Evolutionary conservation across 2,329 filamentous ascomycete species (phyloP), one percentile per base, ranked within the genome.

Genomic region (Scedosporium boydii): DNA sequence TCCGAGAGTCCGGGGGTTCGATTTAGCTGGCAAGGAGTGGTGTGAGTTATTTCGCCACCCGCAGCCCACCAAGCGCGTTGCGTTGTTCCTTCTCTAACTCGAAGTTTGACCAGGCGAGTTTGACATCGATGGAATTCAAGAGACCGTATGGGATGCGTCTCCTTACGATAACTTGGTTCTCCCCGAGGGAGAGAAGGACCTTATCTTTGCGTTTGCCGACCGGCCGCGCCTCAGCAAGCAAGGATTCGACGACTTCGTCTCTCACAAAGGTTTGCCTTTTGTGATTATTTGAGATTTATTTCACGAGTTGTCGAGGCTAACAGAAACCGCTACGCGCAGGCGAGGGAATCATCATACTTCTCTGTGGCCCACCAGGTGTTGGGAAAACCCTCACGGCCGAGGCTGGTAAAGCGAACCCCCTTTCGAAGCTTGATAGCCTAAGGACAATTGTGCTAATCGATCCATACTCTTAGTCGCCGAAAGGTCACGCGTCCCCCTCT

Each of bases 401-500:
- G 18, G 44, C 44, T 18, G 44, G 44, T 48, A 48, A 18, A n/a
- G 44, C 16, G 44, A n/a, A 21, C 44, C 44, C 5, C 34, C 9
- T 38, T 38, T 38, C 34, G 10, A 38, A 38, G 34, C 9, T 38
- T 38, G 4, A 12, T 12, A 4, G 34, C 10, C 10, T 34, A 34
- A 34, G 6, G 6, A 34, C 9, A 34, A 3, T 38, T 38, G 34
- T 12, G 34, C 34, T 38, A 14, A 38, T 38, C 34, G 10, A 38
- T 38, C 10, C 10, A 38, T 14, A 14, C 34, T 12, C 34, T 38
- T 7, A 48, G 44, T 65, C 9, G 62, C 64, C 0, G 64, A 59
- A 3, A 60, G 62, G 14, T 64, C 51, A 3, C 10, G 21, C 3
- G 42, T 58, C 14, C 65, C 66, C 5, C 29, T 67, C 16, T 67